Percentiles rank a stretch among this genome's conserved stretches.
These are phyloP conservation scores for Fraxinus sp. DNA, from an alignment of 305 asterid genomes.

Conservation along the genomic window DNA sequence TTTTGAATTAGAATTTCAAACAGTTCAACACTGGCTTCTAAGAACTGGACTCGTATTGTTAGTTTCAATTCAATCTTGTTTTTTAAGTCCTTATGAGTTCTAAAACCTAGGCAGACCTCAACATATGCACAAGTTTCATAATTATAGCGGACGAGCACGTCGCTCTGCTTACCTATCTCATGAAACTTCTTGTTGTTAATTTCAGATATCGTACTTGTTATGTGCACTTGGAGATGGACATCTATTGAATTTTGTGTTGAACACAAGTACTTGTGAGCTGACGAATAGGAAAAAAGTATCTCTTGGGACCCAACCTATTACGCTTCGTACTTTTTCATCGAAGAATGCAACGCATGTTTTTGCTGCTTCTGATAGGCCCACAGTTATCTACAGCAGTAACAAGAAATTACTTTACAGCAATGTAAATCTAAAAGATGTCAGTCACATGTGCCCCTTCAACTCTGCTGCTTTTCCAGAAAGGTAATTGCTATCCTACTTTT, in stretches of 20 bases:
- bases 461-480: slow-evolving; percentile 98
- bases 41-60: background rate
- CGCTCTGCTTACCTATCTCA: background rate
- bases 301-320: slow-evolving; percentile 92
- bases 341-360: slow-evolving; percentile 90
- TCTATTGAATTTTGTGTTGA: slow-evolving; percentile 84
- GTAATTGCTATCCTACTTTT: slow-evolving; percentile 34
- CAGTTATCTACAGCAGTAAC: slow-evolving; percentile 96
- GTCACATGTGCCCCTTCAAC: slow-evolving; percentile 97
- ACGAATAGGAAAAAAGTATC: slow-evolving; percentile 93
- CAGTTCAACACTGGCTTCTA: background rate
- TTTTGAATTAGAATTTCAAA: background rate
- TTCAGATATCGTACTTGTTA: slow-evolving; percentile 87
- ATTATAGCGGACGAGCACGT: background rate
- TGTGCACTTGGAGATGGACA: slow-evolving; percentile 99
- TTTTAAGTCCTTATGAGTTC: background rate
- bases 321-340: slow-evolving; percentile 92
- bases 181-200: background rate
- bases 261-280: slow-evolving; percentile 73
- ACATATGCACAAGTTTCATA: background rate
- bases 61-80: background rate
- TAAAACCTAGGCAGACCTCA: background rate
- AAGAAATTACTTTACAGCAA: slow-evolving; percentile 94
- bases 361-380: slow-evolving; percentile 98
- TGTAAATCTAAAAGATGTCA: slow-evolving; percentile 92